phyloP scores from a whole-genome alignment of 805 yeast genomes.

The Lipomyces oligophaga region DNA sequence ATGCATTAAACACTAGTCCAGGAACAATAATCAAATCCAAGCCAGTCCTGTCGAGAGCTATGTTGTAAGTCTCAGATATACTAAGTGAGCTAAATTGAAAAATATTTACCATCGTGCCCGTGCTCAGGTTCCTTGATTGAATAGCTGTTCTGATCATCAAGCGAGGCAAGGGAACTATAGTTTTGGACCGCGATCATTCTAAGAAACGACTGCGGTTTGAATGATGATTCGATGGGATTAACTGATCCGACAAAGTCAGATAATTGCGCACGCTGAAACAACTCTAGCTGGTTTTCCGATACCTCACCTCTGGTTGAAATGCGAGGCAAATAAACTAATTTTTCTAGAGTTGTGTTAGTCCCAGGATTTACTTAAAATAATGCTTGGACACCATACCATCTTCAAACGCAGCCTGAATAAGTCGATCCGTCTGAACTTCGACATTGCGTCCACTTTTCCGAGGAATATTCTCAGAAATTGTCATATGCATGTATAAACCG shows the following conservation, averaged over 20 bases:
- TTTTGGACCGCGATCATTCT: conserved; percentile 6
- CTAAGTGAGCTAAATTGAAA: not conserved
- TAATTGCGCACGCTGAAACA: conserved; percentile 8
- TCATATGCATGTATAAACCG: conserved; percentile 78
- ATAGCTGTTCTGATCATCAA: conserved; percentile 6
- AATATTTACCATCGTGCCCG: conserved; percentile 15
- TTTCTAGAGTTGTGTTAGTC: conserved; percentile 19
- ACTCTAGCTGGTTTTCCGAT: not conserved
- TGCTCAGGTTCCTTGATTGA: conserved; percentile 17
- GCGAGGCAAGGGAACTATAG: not conserved
- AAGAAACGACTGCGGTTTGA: conserved; percentile 9
- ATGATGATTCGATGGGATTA: not conserved
- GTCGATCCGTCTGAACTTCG: conserved; percentile 59
- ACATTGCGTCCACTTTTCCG: conserved; percentile 21
- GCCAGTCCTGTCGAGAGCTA: conserved; percentile 37
- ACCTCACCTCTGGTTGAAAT: conserved; percentile 45
- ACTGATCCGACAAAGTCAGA: too few relatives aligned
- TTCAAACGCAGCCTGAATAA: conserved; percentile 52
- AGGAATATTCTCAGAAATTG: conserved; percentile 31
- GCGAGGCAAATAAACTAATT: conserved; percentile 38
- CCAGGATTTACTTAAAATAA: not conserved
- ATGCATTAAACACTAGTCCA: conserved; percentile 70
- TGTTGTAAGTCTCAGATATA: not conserved
- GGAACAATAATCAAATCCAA: conserved; percentile 79
- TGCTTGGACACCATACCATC: conserved; percentile 40